Conservation (phyloP, 2,329 filamentous ascomycete genomes). For the Taxawa tesnikishii region DNA sequence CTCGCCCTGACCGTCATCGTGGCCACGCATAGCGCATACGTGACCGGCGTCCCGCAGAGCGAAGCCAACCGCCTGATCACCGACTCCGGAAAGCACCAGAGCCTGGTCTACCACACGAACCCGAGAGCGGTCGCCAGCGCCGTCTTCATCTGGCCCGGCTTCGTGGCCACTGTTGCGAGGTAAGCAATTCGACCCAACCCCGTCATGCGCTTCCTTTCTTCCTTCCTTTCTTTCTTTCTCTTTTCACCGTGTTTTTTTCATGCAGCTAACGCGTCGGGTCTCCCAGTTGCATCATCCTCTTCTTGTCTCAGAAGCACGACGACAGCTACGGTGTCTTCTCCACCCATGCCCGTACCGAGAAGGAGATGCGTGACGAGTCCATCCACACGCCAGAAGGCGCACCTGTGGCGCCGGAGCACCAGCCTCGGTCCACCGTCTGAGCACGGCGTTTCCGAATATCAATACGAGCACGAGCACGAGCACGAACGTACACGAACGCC, state of each 20-base stretch:
- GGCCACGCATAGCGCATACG: constrained; percentile 31
- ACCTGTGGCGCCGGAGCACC: no score
- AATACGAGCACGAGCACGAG: no score
- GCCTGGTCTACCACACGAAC: constrained; percentile 36
- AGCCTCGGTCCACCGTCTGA: no score
- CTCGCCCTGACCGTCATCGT: constrained; percentile 40
- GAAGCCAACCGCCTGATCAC: constrained; percentile 17
- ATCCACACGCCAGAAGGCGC: background rate
- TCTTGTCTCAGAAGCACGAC: constrained; percentile 24
- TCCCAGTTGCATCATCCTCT: constrained; percentile 25
- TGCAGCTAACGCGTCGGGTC: no score
- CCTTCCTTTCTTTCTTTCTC: constrained; percentile 1
- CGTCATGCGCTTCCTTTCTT: no score
- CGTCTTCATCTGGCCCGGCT: constrained; percentile 42
- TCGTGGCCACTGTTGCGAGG: constrained; percentile 35
- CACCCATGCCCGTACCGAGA: constrained; percentile 17
- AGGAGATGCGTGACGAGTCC: constrained; percentile 4
- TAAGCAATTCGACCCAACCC: no score
- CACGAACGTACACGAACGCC: no score
- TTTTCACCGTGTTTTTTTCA: background rate
- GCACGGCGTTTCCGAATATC: no score
- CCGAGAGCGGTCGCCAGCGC: constrained; percentile 37
- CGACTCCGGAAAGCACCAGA: constrained; percentile 20
- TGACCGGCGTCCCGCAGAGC: constrained; percentile 26
- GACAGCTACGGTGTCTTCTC: constrained; percentile 26